Base-by-base conservation (phyloP, 2,329 filamentous ascomycete genomes). In the Grosmannia penicillata region DNA sequence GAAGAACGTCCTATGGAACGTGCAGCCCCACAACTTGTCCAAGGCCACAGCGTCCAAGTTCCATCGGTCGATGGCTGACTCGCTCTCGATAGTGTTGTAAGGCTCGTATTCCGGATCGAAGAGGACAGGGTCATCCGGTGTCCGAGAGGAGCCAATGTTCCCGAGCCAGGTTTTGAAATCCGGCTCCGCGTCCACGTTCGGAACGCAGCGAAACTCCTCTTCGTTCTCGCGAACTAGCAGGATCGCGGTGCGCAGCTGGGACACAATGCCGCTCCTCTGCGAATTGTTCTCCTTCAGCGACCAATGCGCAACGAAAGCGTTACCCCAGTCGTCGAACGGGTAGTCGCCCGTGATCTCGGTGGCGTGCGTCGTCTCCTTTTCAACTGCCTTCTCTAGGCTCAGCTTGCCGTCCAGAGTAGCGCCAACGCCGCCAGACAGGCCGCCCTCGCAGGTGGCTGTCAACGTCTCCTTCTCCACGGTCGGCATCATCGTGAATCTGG, bases 321-420 rank as follows among this genome's bases (percentile, higher is more conserved):
- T 37, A 17, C 26, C 35, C 25, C 17, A 29, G 35, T 37, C 35
- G 24, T 37, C 35, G 13, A 22, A 21, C 17, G 35, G 35, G 19
- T 8, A 22, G 27, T 29, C 35, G 6, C 35, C 35, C 17, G 27
- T 37, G 18, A 37, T 30, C 19, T 28, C 27, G 35, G 35, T 26
- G 9, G 35, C 26, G 19, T 37, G 35, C 15, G 35, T 37, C 35
- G 35, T 37, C 27, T 28, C 27, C 27, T 29, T 37, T 13, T 37
- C 35, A 6, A 35, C 33, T 8, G 33, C 15, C 23, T 22, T 25
- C n/a, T 26, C 21, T 14, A 35, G 4, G 33, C 23, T 37, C 18
- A 28, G 17, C 25, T 29, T 23, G 17, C 35, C 35, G 14, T 30
- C 26, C 25, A 30, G 19, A 15, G 19, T 23, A 14, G 24, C 35